Base-by-base conservation (phyloP, 306 rosid species). In the Vigna reflexopilosa region DNA sequence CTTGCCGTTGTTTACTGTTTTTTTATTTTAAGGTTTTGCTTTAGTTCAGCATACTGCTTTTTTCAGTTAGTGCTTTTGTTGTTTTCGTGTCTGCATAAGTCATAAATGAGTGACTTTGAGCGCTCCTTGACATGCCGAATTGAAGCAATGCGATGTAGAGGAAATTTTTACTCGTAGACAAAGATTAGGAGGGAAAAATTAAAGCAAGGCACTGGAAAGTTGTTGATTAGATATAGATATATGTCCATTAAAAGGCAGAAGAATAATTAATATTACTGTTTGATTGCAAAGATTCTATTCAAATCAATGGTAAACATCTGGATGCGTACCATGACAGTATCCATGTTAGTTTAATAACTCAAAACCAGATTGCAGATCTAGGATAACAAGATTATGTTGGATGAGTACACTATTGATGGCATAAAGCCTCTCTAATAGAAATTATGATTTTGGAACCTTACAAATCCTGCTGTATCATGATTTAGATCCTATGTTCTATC, bases 401-500 rank as follows among this genome's bases (percentile, higher is more conserved):
- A 40, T 55, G 54, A 55, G 51, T 72, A 7, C 24, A 38, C 26
- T 55, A 7, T 72, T 72, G 66, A 13, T 54, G 77, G 38, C 52
- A 55, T 40, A 72, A 38, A 55, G 28, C 22, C 20, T 44, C 19
- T 17, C 19, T 11, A 36, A 52, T 38, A 54, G 77, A 72, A 72
- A 72, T 38, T 42, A 24, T 54, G 4, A 15, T 45, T 57, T 28
- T 56, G 70, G 28, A 68, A 28, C 15, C 8, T 67, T 19, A 28
- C 11, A 56, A 78, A 57, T 61, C 47, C 47, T 68, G 4, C 51
- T 62, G 81, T 40, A 51, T 17, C 48, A 4, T 19, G 67, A 67
- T 75, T 48, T 67, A 47, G 36, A 51, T 50, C 65, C 42, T 28
- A 14, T 75, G 55, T 67, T n/a, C 58, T 57, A 73, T 55, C 63